phyloP scores from a whole-genome alignment of 2,329 filamentous ascomycete genomes.

The Alternaria metachromatica region DNA sequence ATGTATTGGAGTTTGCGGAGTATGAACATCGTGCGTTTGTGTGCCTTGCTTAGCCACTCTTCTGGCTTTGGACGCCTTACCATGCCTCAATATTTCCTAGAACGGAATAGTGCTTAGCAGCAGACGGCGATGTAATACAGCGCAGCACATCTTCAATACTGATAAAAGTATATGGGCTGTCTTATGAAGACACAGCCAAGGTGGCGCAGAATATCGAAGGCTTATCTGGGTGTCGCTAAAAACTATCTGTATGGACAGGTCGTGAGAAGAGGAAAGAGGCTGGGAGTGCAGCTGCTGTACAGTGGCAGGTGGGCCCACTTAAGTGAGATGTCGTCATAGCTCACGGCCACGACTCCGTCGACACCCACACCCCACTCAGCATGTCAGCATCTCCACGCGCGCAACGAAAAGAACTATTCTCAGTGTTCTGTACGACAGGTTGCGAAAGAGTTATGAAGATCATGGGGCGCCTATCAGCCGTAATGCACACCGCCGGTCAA shows the following conservation, averaged over 20 bases:
- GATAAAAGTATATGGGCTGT: background rate
- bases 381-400: background rate
- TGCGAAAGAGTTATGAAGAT: background rate
- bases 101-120: background rate
- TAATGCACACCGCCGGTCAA: background rate
- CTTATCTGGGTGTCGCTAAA: background rate
- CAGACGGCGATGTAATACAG: background rate
- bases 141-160: background rate
- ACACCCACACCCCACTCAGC: background rate
- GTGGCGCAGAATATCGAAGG: background rate
- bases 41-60: conserved; percentile 3
- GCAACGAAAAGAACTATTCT: background rate
- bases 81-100: background rate
- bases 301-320: background rate
- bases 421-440: background rate
- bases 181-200: background rate
- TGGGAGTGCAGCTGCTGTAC: background rate
- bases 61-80: background rate
- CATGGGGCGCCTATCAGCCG: background rate
- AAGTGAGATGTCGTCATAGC: background rate
- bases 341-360: background rate
- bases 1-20: background rate
- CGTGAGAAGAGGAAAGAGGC: background rate
- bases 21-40: background rate
- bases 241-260: background rate